A percentile compares a stretch with the other conserved stretches of the same genome.
Evolutionary conservation across 305 asterid genomes (phyloP).

Genomic region (Ajuga reptans): DNA sequence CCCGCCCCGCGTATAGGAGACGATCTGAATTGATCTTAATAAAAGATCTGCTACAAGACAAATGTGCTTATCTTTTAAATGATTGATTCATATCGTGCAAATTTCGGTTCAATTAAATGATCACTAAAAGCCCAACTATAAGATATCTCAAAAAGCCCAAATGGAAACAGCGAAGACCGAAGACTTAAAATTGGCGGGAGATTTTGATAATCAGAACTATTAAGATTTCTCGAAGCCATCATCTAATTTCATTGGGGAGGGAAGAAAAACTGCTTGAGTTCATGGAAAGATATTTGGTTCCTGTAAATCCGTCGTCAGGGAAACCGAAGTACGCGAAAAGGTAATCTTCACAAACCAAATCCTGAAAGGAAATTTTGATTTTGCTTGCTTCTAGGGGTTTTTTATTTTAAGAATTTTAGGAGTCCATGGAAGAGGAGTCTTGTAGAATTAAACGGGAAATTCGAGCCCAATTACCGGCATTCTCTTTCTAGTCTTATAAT

Average conservation of each 20-base stretch:
- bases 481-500: conserved; percentile 38
- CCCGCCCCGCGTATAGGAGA: too few species aligned
- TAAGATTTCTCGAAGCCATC: not conserved
- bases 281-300: conserved; percentile 53
- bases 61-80: too few species aligned
- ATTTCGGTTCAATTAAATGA: too few species aligned
- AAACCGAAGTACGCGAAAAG: conserved; percentile 35
- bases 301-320: conserved; percentile 27
- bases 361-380: not conserved
- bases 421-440: conserved; percentile 57
- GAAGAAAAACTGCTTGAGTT: not conserved
- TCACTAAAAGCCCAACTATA: too few species aligned
- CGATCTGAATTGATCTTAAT: too few species aligned
- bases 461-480: conserved; percentile 52
- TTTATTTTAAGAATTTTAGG: conserved; percentile 29
- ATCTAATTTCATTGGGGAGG: not conserved
- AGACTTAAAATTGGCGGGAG: conserved; percentile 21
- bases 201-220: not conserved
- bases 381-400: not conserved
- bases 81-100: too few species aligned
- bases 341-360: conserved; percentile 23
- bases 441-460: conserved; percentile 56
- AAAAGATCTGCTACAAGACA: too few species aligned
- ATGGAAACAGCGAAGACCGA: not conserved
- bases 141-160: too few species aligned